These are phyloP conservation scores for Nicotiana noctiflora DNA, from an alignment of 257 asterid genomes.

Conservation along the genomic window DNA sequence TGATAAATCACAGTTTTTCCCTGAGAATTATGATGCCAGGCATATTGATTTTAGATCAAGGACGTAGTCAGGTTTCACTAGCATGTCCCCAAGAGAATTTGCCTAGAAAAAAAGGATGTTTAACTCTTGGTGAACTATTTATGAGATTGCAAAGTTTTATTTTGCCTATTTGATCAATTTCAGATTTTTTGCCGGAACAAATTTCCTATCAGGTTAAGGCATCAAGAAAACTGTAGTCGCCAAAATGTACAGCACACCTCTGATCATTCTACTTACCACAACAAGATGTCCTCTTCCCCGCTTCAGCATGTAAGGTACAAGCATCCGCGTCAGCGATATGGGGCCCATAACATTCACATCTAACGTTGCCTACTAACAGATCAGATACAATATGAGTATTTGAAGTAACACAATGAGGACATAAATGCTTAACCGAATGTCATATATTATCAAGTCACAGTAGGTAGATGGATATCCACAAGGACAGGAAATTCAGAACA, in stretches of 20 bases:
- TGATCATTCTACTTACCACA: constrained; percentile 54
- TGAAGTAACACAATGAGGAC: background rate
- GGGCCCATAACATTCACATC: constrained; percentile 90
- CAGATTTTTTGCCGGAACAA: background rate
- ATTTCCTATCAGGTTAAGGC: background rate
- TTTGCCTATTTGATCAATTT: background rate
- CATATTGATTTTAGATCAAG: background rate
- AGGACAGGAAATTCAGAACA: background rate
- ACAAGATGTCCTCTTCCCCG: constrained; percentile 95
- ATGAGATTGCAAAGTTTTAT: background rate
- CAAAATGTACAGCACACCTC: background rate
- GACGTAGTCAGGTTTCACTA: constrained; percentile 1
- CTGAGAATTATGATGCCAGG: background rate
- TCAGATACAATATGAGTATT: constrained; percentile 13
- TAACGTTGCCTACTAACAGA: constrained; percentile 66
- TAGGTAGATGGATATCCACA: background rate
- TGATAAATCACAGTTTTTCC: background rate
- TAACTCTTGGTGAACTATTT: background rate
- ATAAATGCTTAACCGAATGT: background rate
- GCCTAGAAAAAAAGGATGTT: background rate
- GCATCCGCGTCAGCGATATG: constrained; percentile 68
- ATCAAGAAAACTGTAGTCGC: constrained; percentile 1
- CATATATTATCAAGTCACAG: background rate
- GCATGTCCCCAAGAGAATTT: background rate
- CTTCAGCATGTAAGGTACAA: constrained; percentile 79